A percentile compares a stretch with the other conserved stretches of the same genome.
Conservation (phyloP, 23 red algal genomes). For the Gracilaria caudata region DNA sequence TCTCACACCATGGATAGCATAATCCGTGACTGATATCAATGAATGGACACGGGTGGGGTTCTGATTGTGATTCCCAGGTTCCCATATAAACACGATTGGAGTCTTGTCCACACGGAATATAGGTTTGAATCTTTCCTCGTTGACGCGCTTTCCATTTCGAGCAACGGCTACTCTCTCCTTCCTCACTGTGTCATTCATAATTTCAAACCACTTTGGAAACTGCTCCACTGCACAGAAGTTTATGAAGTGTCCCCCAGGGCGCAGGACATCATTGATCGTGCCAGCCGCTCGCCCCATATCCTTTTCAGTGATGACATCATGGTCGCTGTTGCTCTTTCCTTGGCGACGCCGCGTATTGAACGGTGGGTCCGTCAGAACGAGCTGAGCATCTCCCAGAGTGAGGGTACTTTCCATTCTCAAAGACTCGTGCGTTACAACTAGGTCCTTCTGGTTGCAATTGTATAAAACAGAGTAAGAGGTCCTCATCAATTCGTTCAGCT, state of each 20-base stretch:
- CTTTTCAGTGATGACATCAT: background rate
- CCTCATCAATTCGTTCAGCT: background rate
- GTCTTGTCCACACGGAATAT: slow-evolving; percentile 10
- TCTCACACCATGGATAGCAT: slow-evolving; percentile 11
- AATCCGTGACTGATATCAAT: background rate
- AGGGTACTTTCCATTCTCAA: background rate
- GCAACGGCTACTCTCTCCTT: background rate
- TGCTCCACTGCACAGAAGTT: slow-evolving; percentile 12
- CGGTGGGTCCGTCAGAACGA: background rate
- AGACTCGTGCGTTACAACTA: slow-evolving; percentile 6
- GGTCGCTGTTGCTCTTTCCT: background rate
- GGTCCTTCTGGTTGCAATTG: background rate
- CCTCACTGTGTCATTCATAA: slow-evolving; percentile 1
- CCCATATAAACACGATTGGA: background rate
- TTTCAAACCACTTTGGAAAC: background rate
- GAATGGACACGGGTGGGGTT: background rate
- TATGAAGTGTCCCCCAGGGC: slow-evolving; percentile 3
- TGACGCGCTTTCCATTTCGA: background rate
- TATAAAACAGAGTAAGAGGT: background rate
- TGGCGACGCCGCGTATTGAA: background rate
- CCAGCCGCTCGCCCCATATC: slow-evolving; percentile 1
- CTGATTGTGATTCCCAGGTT: slow-evolving; percentile 4
- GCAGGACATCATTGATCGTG: slow-evolving; percentile 1
- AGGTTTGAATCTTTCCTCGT: background rate
- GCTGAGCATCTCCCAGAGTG: background rate